Evolutionary conservation across 2,329 filamentous ascomycete genomes (phyloP).

Genomic region (Botrytis medusae): DNA sequence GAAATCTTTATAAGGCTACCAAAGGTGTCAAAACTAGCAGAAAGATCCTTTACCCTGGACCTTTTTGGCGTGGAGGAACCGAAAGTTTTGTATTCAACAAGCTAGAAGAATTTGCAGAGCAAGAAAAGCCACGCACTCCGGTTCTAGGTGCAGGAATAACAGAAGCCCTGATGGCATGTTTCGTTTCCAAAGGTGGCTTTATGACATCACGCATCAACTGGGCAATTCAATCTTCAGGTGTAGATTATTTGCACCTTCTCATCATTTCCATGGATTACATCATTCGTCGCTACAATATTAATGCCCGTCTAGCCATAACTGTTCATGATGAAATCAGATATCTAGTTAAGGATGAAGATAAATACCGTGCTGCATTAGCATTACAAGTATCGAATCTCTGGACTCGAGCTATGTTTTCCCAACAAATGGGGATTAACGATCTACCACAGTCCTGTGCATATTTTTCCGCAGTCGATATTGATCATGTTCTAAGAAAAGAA

Average conservation of each 20-base stretch:
- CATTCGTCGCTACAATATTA: slow-evolving; percentile 77
- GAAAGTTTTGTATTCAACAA: slow-evolving; percentile 99
- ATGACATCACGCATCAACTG: slow-evolving; percentile 97
- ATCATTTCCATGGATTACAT: slow-evolving; percentile 95
- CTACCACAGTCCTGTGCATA: slow-evolving; percentile 92
- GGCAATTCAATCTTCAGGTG: slow-evolving; percentile 96
- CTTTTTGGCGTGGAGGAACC: slow-evolving; percentile 94
- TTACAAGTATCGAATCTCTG: slow-evolving; percentile 92
- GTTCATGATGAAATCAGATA: slow-evolving; percentile 98
- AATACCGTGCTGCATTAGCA: slow-evolving; percentile 87
- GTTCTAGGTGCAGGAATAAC: slow-evolving; percentile 95
- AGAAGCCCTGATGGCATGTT: slow-evolving; percentile 86
- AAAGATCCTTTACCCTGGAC: slow-evolving; percentile 66
- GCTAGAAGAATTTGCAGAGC: slow-evolving; percentile 95
- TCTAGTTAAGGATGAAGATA: slow-evolving; percentile 79
- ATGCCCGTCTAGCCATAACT: slow-evolving; percentile 84
- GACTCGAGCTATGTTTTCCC: slow-evolving; percentile 95
- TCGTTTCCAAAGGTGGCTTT: slow-evolving; percentile 85
- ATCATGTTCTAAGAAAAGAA: slow-evolving; percentile 93
- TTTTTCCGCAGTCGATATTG: slow-evolving; percentile 93
- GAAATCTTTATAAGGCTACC: slow-evolving; percentile 80
- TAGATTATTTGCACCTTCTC: slow-evolving; percentile 93
- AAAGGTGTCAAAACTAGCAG: slow-evolving; percentile 85
- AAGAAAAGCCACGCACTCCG: slow-evolving; percentile 85
- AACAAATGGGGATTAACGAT: slow-evolving; percentile 95